Conservation (phyloP, 768 basidiomycete genomes). For the Suillus brevipes region DNA sequence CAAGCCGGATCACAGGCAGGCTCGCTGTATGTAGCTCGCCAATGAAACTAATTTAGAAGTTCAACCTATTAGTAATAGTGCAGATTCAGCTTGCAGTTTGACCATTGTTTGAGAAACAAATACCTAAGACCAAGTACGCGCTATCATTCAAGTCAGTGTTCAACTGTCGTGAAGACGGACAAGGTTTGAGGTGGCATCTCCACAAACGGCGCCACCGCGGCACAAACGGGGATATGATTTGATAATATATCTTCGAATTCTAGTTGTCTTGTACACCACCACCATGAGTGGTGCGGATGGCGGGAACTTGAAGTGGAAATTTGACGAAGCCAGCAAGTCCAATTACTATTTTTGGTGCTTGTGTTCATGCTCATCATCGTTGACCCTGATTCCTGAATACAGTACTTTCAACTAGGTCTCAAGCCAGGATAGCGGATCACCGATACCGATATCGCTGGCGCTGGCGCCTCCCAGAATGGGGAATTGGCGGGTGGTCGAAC, state of each 20-base stretch:
- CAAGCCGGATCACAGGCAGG: background rate
- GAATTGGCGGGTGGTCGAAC: background rate
- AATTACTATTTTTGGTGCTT: too few species aligned
- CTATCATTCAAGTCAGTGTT: too few species aligned
- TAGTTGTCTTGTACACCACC: too few species aligned
- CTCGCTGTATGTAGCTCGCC: background rate
- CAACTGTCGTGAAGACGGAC: too few species aligned
- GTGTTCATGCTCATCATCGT: too few species aligned
- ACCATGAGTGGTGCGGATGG: too few species aligned
- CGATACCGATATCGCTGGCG: background rate
- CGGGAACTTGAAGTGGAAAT: too few species aligned
- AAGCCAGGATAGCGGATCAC: background rate
- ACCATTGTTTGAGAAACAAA: background rate
- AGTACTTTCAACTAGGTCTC: background rate
- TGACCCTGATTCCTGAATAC: background rate
- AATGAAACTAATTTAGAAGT: background rate
- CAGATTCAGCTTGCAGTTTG: background rate
- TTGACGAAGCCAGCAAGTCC: too few species aligned
- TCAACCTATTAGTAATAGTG: background rate
- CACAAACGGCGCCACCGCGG: too few species aligned
- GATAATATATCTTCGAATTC: too few species aligned
- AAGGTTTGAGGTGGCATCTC: too few species aligned
- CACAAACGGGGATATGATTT: too few species aligned
- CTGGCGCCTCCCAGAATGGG: background rate
- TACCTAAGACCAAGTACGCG: background rate